Evolutionary conservation across 331 rosid genomes (phyloP).

Genomic region (Malus hybrid): DNA sequence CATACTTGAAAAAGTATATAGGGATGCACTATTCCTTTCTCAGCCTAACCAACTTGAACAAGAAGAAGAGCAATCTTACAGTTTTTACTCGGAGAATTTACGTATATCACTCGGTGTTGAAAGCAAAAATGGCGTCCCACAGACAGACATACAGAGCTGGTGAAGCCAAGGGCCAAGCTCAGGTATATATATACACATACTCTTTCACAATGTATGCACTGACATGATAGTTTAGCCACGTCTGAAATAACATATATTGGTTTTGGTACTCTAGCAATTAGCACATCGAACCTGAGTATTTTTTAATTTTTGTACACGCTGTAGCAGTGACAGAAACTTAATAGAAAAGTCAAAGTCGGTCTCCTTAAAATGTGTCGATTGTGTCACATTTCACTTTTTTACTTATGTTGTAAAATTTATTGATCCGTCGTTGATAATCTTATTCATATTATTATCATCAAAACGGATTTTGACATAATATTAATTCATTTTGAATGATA

Average conservation of each 20-base stretch:
- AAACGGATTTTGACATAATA: too few relatives aligned
- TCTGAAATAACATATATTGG: not conserved
- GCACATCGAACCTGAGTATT: too few relatives aligned
- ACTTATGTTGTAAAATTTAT: too few relatives aligned
- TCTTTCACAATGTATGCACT: not conserved
- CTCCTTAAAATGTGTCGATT: too few relatives aligned
- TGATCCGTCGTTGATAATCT: too few relatives aligned
- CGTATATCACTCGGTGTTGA: not conserved
- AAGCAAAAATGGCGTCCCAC: conserved; percentile 46
- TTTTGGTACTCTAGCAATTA: too few relatives aligned
- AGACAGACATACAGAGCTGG: conserved; percentile 36
- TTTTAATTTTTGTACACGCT: too few relatives aligned
- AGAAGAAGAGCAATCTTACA: not conserved
- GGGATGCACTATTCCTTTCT: not conserved
- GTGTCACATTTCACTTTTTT: too few relatives aligned
- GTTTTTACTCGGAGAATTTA: not conserved
- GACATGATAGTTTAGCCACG: not conserved
- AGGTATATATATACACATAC: conserved; percentile 29
- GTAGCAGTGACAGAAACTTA: too few relatives aligned
- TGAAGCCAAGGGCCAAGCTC: conserved; percentile 51
- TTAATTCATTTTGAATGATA: too few relatives aligned
- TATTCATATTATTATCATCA: too few relatives aligned
- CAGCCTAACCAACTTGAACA: not conserved
- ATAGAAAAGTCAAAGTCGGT: too few relatives aligned
- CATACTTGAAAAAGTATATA: not conserved